phyloP scores from a whole-genome alignment of 495 filamentous ascomycete genomes.

The Penicillium goetzii region DNA sequence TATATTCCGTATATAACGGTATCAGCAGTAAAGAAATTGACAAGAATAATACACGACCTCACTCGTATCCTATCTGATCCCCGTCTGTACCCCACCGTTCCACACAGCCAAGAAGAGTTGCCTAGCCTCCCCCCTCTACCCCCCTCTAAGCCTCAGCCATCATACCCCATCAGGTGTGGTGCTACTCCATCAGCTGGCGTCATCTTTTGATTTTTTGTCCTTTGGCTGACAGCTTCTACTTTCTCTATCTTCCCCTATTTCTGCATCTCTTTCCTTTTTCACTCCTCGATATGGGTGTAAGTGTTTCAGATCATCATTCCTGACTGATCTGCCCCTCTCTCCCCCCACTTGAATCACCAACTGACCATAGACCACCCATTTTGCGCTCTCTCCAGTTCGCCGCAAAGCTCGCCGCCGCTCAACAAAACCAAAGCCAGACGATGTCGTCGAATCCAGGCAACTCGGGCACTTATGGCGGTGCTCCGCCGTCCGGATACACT shows the following conservation, averaged over 20 bases:
- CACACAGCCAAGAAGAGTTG: background rate
- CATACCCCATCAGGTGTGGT: conserved; percentile 19
- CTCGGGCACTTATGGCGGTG: conserved; percentile 41
- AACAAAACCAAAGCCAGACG: conserved; percentile 30
- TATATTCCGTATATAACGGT: background rate
- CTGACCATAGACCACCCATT: conserved; percentile 6
- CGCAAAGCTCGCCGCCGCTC: conserved; percentile 48
- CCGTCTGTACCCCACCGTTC: background rate
- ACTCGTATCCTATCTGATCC: background rate
- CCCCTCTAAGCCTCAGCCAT: background rate
- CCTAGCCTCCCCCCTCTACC: background rate
- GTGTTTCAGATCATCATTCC: conserved; percentile 32
- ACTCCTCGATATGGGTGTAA: conserved; percentile 40
- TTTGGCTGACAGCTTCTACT: background rate
- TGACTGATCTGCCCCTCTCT: too few relatives aligned
- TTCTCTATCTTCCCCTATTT: conserved; percentile 1
- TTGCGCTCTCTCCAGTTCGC: conserved; percentile 40
- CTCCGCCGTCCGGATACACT: conserved; percentile 47
- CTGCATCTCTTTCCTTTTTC: conserved; percentile 8
- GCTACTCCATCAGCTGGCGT: conserved; percentile 12
- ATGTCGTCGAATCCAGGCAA: conserved; percentile 22
- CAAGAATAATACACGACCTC: background rate
- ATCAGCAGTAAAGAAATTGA: background rate
- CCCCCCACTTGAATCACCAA: background rate
- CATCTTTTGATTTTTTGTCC: conserved; percentile 13